These are phyloP conservation scores for Diversispora eburnea DNA, from an alignment of 192 early-diverging fungal genomes.

Conservation along the genomic window DNA sequence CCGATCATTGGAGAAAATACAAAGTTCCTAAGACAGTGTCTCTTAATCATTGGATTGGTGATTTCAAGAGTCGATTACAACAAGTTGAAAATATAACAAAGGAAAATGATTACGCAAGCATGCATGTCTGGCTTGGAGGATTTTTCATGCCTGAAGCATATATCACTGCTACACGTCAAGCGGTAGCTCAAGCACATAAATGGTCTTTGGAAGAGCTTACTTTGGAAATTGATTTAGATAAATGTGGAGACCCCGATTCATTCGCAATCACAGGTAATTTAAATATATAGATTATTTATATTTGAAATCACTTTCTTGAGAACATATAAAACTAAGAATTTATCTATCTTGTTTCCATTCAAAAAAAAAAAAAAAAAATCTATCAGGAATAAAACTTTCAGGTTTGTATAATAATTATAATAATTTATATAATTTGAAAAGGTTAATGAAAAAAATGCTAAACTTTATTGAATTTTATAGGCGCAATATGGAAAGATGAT, in stretches of 20 bases:
- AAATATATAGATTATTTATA: background rate
- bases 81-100: slow-evolving; percentile 57
- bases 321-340: slow-evolving; percentile 14
- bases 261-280: slow-evolving; percentile 17
- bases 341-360: background rate
- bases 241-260: slow-evolving; percentile 15
- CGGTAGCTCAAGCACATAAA: slow-evolving; percentile 63
- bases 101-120: slow-evolving; percentile 31
- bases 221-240: slow-evolving; percentile 46
- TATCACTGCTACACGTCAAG: slow-evolving; percentile 86
- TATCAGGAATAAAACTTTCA: background rate
- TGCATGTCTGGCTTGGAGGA: slow-evolving; percentile 79
- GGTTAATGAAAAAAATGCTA: background rate
- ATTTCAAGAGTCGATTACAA: slow-evolving; percentile 66
- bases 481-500: slow-evolving; percentile 42
- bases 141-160: slow-evolving; percentile 87
- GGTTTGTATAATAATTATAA: background rate
- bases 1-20: slow-evolving; percentile 66
- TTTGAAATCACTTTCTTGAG: slow-evolving; percentile 28
- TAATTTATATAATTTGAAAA: background rate
- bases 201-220: slow-evolving; percentile 83
- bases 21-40: slow-evolving; percentile 57
- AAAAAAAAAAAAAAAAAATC: too few relatives aligned
- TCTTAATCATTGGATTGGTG: slow-evolving; percentile 67
- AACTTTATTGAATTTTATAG: slow-evolving; percentile 42